Evolutionary conservation across 352 stramenopile species (phyloP), one percentile per base, ranked within the genome.

Genomic region (Globisporangium splendens): DNA sequence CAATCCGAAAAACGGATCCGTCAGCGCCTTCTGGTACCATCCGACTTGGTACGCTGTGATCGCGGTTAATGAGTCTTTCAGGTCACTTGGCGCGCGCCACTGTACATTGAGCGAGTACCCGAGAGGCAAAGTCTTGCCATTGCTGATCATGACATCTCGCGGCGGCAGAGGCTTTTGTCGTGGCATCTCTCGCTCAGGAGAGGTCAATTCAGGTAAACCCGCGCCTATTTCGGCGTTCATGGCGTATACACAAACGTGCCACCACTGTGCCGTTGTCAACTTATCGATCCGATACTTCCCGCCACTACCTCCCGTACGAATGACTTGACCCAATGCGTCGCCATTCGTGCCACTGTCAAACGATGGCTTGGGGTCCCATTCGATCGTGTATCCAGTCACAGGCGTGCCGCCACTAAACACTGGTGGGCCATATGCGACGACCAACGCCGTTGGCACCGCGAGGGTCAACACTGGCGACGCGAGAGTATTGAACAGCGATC

Each of bases 361-460:
- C 7, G 72, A 63, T 5, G 74, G 46, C 50, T 70, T 79, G 0
- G 75, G 66, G 48, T 98, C 94, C 74, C 93, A 96, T 63, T 98
- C 91, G 54, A 98, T 88, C 48, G 81, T 78, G 68, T 97, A 98
- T 4, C 80, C 73, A 6, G 86, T 97, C 20, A 98, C 70, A 4
- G 72, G 64, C 1, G 85, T 79, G 28, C 96, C 96, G 8, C 95
- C 96, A 50, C 88, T 75, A 60, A 97, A 97, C 8, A 53, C 61
- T 3, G 93, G 91, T 15, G 87, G 69, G 1, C 76, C 76, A 59
- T 91, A 98, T 2, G 76, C 69, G 6, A 98, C 70, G 17, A 86
- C 61, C 14, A 98, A 63, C 35, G 85, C 81, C 8, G 74, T 93
- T 8, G 69, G 72, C 1, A 69, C 86, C 38, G 72, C 81, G 0